Evolutionary conservation across 371 early-diverging fungal genomes (phyloP).

Genomic region (Blastocladiella emersonii): DNA sequence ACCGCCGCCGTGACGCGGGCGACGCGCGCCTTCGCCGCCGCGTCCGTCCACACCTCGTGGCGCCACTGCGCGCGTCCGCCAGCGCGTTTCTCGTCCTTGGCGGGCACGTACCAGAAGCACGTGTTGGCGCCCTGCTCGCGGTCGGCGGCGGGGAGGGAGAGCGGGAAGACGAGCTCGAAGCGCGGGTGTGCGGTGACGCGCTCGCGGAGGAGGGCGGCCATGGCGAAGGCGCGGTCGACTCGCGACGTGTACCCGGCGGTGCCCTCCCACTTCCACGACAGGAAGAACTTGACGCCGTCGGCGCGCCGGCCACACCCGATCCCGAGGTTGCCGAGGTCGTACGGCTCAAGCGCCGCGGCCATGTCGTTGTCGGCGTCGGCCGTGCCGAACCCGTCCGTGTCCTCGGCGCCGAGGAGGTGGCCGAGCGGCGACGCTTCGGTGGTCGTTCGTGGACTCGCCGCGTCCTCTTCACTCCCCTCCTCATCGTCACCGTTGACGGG

Average conservation of each 20-base stretch:
- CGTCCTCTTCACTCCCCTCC: no score
- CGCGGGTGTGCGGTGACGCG: slow-evolving; percentile 14
- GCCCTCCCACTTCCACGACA: slow-evolving; percentile 72
- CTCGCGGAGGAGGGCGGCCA: slow-evolving; percentile 24
- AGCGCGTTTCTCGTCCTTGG: slow-evolving; percentile 7
- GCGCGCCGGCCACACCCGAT: slow-evolving; percentile 75
- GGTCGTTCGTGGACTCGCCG: no score
- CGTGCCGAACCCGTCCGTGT: no score
- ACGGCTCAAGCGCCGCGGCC: slow-evolving; percentile 6
- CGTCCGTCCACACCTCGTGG: background rate
- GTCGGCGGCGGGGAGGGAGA: slow-evolving; percentile 10
- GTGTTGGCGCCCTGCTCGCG: slow-evolving; percentile 33
- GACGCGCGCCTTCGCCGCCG: background rate
- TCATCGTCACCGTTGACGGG: background rate
- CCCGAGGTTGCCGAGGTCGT: slow-evolving; percentile 67
- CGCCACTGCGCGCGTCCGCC: background rate
- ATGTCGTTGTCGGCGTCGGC: slow-evolving; percentile 20
- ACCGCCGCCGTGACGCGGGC: slow-evolving; percentile 33
- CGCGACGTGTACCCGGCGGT: slow-evolving; percentile 28
- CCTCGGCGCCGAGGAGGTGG: no score
- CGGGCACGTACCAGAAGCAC: slow-evolving; percentile 55
- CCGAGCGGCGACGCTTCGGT: no score
- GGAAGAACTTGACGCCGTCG: slow-evolving; percentile 67
- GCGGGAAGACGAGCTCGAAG: slow-evolving; percentile 9
- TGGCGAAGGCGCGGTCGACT: slow-evolving; percentile 31